Evolutionary conservation across 2,329 filamentous ascomycete species (phyloP).

Genomic region (Fusarium verrucosum): DNA sequence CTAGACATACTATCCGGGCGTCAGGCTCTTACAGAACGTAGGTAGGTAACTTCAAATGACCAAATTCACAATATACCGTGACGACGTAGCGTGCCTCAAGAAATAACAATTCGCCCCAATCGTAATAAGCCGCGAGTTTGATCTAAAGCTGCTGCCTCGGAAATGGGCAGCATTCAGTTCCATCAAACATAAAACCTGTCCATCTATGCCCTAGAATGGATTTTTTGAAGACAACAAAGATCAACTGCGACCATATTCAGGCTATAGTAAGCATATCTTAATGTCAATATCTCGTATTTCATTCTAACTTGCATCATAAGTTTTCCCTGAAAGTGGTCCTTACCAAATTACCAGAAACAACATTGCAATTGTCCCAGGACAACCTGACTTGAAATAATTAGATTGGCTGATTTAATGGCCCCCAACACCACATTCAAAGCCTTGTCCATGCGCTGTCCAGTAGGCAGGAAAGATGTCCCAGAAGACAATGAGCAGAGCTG

Average conservation of each 20-base stretch:
- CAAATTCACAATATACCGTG: not conserved
- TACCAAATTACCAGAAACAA: not conserved
- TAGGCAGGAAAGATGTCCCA: not conserved
- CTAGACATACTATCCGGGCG: conserved; percentile 16
- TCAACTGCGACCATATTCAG: not conserved
- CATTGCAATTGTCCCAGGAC: not conserved
- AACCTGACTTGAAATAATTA: not conserved
- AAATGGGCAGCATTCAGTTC: no score
- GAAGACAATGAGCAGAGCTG: conserved; percentile 4
- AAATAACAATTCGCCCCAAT: conserved; percentile 9
- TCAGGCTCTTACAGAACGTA: conserved; percentile 7
- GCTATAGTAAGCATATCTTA: not conserved
- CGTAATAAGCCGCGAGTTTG: not conserved
- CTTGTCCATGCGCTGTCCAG: not conserved
- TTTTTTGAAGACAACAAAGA: not conserved
- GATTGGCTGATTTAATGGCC: not conserved
- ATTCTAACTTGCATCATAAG: not conserved
- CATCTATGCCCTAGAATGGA: not conserved
- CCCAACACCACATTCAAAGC: not conserved
- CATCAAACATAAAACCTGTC: conserved; percentile 30
- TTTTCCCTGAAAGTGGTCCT: not conserved
- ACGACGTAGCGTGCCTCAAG: not conserved
- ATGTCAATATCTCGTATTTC: not conserved
- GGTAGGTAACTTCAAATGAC: not conserved
- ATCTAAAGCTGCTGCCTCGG: no score